Conservation (phyloP, 495 filamentous ascomycete species). For the Aspergillus hancockii region DNA sequence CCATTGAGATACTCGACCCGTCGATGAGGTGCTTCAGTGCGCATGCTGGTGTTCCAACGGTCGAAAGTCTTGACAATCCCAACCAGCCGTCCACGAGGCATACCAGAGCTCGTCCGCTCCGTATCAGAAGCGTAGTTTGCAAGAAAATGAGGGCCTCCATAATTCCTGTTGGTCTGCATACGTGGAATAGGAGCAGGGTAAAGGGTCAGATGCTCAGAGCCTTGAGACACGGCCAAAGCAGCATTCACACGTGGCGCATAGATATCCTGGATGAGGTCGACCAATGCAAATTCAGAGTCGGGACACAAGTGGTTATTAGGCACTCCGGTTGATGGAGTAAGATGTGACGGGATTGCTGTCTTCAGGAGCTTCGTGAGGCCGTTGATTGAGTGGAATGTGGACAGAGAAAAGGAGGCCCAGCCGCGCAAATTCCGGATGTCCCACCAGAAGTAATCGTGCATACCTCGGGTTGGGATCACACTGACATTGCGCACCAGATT, state of each 20-base stretch:
- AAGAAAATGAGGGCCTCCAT: constrained; percentile 60
- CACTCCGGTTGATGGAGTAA: constrained; percentile 61
- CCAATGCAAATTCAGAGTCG: constrained; percentile 70
- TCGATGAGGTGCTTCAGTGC: constrained; percentile 74
- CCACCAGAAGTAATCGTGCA: constrained; percentile 89
- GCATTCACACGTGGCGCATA: constrained; percentile 80
- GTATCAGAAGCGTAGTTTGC: constrained; percentile 72
- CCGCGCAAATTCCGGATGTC: constrained; percentile 83
- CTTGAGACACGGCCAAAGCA: constrained; percentile 68
- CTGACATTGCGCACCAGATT: constrained; percentile 80
- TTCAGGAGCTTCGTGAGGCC: constrained; percentile 73
- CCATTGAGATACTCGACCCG: constrained; percentile 84
- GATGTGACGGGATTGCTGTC: constrained; percentile 61
- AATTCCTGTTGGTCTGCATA: constrained; percentile 49
- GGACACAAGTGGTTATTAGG: constrained; percentile 59
- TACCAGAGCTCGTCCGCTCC: constrained; percentile 69
- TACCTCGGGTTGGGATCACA: constrained; percentile 64
- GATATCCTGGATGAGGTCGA: constrained; percentile 65
- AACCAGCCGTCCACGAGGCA: constrained; percentile 76
- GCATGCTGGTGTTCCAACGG: constrained; percentile 92
- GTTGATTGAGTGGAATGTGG: constrained; percentile 70
- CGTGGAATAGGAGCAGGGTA: constrained; percentile 57
- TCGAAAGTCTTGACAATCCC: constrained; percentile 87
- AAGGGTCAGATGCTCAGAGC: constrained; percentile 58
- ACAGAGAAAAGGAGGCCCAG: constrained; percentile 76